Evolutionary conservation across 495 filamentous ascomycete genomes (phyloP), one percentile per base, ranked within the genome.

Genomic region (Friedmanniomyces simplex): DNA sequence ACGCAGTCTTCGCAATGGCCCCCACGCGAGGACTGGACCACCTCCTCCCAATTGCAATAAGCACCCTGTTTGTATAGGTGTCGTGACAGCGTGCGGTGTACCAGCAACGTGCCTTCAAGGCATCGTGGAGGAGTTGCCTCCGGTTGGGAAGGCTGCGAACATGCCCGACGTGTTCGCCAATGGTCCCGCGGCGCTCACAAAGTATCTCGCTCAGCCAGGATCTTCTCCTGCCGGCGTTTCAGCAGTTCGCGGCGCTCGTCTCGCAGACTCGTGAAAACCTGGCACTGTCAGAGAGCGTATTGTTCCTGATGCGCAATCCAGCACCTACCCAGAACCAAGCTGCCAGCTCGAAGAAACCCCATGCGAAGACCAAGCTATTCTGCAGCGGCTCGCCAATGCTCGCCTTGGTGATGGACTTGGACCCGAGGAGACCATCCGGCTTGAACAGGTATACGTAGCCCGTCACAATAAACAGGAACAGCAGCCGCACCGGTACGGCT

Each of bases 281-380:
- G 47, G 10, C 14, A 1, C 14, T 18, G 32, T 32, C 45, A 51
- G 55, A 16, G n/a, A 22, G 16, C 30, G 24, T 25, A 20, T 16
- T 10, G 4, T 13, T 14, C 2, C 14, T 13, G 7, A n/a, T 25
- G 26, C 14, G 28, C 10, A 1, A n/a, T 32, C 25, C 26, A 36
- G 42, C 11, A 72, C 76, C 54, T 67, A 87, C 84, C 88, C 88
- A 96, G 68, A 94, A 87, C 89, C 89, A 95, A 52, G 79, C 77
- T 65, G 89, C 74, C 71, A 89, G 83, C 74, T 96, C 89, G 71
- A 93, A 67, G 66, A 94, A 90, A 14, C 79, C 82, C 72, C 85
- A 94, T 0, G 87, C 84, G 65, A 96, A 94, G 12, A 93, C 82
- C 7, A 91, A 76, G 25, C 85, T 70, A 64, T 89, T 91, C 72